Base-by-base conservation (phyloP, 192 early-diverging fungal genomes). In the Gaertneriomyces semiglobifer region DNA sequence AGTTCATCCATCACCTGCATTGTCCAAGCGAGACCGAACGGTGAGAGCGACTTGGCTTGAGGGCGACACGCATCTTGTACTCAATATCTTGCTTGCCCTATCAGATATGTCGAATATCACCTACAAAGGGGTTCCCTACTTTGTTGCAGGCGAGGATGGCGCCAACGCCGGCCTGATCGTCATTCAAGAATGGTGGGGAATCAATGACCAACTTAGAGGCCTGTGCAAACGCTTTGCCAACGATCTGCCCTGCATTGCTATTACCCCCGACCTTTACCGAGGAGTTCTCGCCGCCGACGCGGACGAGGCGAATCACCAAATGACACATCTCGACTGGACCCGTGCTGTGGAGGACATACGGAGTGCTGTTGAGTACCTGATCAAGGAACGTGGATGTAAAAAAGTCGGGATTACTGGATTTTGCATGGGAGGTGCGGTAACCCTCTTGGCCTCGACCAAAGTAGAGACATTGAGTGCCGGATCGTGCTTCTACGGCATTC, bases 371-470 rank as follows among this genome's bases (percentile, higher is more conserved):
- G 25, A 33, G 25, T 33, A 33, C 25, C 25, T 33, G 25, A 33
- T 2, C 25, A 33, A 33, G 25, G 25, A 33, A 33, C 25, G 25
- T 33, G 25, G 25, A 33, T 33, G 25, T 33, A 33, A 33, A 33
- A 33, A 11, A 33, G 44, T 44, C 48, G 61, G 61, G 20, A 54
- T 50, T 44, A 62, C 60, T 43, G 61, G 61, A 11, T 78, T 75
- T 66, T 78, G 76, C 50, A 73, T 77, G 68, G 76, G 72, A 0
- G 77, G 77, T 4, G 77, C 77, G 8, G 68, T 78, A 45, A 61
- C 77, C 48, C 61, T 71, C 25, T 72, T 68, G 7, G 40, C 70
- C 2, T 60, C 60, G 16, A 71, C 75, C 40, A 60, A 60, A n/a
- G 60, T 67, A 44, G 20, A 18, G n/a, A 69, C 46, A 2, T 43